These are phyloP conservation scores for Uronychia setigera DNA, from an alignment of 73 alveolate species.

Conservation along the genomic window DNA sequence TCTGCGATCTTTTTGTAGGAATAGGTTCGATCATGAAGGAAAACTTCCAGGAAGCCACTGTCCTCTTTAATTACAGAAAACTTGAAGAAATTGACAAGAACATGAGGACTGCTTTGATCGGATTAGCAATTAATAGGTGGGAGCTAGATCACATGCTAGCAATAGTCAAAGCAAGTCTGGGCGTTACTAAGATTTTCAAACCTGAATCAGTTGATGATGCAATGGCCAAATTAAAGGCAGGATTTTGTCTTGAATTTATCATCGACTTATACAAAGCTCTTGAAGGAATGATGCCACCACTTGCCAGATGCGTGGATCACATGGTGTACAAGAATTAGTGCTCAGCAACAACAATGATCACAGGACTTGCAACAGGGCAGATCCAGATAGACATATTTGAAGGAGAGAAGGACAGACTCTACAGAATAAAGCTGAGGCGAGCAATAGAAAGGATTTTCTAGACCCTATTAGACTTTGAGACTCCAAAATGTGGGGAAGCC, in stretches of 20 bases:
- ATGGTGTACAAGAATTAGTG: background rate
- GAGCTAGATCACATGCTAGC: background rate
- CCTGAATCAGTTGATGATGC: constrained; percentile 2
- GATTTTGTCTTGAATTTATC: background rate
- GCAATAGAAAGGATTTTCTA: background rate
- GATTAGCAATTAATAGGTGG: background rate
- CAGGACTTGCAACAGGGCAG: background rate
- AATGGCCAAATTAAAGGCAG: background rate
- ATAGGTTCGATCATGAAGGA: background rate
- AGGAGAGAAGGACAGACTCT: background rate
- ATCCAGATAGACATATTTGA: background rate
- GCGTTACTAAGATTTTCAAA: background rate
- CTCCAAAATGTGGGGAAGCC: background rate
- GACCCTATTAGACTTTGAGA: background rate
- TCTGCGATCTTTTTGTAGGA: background rate
- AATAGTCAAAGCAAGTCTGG: background rate
- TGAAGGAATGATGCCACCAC: constrained; percentile 1
- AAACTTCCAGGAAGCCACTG: background rate
- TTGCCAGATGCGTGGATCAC: background rate
- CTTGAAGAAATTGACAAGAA: background rate
- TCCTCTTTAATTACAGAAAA: background rate
- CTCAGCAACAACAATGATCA: background rate
- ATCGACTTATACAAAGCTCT: background rate
- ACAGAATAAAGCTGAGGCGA: background rate
- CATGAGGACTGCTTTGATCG: background rate